Evolutionary conservation across 2,329 filamentous ascomycete species (phyloP).

Genomic region (Clonostachys solani): DNA sequence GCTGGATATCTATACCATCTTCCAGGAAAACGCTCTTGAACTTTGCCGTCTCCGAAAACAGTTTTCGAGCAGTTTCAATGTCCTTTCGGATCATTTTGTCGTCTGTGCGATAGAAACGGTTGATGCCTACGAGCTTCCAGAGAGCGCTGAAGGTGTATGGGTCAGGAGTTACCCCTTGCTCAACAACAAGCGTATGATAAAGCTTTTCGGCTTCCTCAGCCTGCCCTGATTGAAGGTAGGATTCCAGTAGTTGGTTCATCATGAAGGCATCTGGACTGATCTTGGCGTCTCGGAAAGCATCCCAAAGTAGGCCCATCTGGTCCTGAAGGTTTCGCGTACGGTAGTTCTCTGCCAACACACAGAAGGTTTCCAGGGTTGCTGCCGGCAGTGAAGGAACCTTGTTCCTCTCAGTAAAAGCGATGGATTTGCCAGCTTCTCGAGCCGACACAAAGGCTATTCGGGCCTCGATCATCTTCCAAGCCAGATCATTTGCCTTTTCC

Average conservation of each 20-base stretch:
- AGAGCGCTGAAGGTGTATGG: constrained; percentile 65
- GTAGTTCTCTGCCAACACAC: constrained; percentile 69
- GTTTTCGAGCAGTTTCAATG: constrained; percentile 25
- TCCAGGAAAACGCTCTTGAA: constrained; percentile 39
- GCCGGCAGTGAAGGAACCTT: constrained; percentile 33
- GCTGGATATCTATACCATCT: constrained; percentile 36
- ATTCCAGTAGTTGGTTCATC: constrained; percentile 73
- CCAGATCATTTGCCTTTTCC: constrained; percentile 62
- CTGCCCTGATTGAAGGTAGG: constrained; percentile 56
- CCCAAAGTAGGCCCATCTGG: constrained; percentile 56
- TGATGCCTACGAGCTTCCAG: constrained; percentile 55
- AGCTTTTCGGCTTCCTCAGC: constrained; percentile 48
- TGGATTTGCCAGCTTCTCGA: constrained; percentile 19
- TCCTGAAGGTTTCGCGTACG: constrained; percentile 54
- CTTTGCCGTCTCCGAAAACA: constrained; percentile 46
- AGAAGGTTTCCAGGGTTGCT: constrained; percentile 76
- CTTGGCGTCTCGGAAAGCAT: constrained; percentile 57
- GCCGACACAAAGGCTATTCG: constrained; percentile 59
- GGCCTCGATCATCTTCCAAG: constrained; percentile 72
- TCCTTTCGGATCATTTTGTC: constrained; percentile 20
- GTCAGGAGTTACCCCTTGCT: constrained; percentile 52
- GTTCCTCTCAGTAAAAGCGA: constrained; percentile 1
- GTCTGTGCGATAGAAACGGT: constrained; percentile 34
- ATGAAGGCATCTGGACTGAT: constrained; percentile 69
- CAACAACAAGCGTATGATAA: constrained; percentile 48